Base-by-base conservation (phyloP, 306 rosid species). In the Alnus glutinosa region DNA sequence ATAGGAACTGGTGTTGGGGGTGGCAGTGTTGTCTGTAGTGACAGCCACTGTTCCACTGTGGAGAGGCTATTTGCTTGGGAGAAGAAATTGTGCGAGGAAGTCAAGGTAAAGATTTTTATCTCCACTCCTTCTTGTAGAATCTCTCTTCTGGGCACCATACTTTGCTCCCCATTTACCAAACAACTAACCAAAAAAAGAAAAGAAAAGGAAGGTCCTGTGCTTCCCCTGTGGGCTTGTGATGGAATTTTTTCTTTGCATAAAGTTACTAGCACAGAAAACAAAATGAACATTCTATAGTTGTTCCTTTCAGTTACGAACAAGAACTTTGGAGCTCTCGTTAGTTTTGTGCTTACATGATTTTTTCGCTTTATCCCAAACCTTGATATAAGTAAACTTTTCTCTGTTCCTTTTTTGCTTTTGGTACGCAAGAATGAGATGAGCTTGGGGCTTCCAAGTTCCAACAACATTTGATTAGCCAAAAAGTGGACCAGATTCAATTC, bases 41-140 rank as follows among this genome's bases (percentile, higher is more conserved):
- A 90, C 66, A 85, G 97, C 71, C 98, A 94, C 70, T 85, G 89
- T 55, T 94, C 97, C 1, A 92, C 97, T 13, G 86, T 94, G 84
- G 97, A 91, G 92, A 94, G 94, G 84, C 83, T 94, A 52, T 92
- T 91, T 81, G 97, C 98, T 75, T 94, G 98, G 98, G 98, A 94
- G 85, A 91, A 94, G 84, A 92, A 91, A 78, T 80, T 94, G 78
- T 89, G 78, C 84, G 91, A 88, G 74, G 98, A 94, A 73, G 98
- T 91, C 76, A 94, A 92, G 97, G 98, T 92, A 87, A 37, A 79
- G 47, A 47, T 34, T 80, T 42, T 77, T n/a, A 34, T 10, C 42
- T 44, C 70, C 59, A 36, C 18, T 9, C 36, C 36, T 50, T 73
- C 73, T 54, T 30, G 79, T 70, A 61, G 74, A 73, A 71, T 9